Evolutionary conservation across 805 yeast species (phyloP).

Genomic region (Pichia thaimueangensis): DNA sequence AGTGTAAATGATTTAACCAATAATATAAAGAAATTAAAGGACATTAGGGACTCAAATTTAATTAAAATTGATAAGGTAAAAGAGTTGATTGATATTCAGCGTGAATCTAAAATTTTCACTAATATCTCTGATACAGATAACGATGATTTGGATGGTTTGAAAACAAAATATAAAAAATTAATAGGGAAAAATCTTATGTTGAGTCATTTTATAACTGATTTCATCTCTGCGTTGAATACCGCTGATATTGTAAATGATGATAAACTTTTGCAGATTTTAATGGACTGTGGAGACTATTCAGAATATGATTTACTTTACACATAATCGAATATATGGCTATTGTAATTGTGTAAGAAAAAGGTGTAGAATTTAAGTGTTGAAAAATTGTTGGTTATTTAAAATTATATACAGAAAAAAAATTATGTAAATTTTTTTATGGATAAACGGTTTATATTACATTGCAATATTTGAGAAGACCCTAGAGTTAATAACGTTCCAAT

Average conservation of each 20-base stretch:
- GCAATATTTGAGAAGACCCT: constrained; percentile 26
- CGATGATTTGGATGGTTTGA: constrained; percentile 14
- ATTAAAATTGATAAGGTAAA: background rate
- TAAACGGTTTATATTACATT: no score
- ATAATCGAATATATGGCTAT: no score
- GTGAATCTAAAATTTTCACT: no score
- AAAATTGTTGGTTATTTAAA: no score
- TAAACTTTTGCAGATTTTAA: constrained; percentile 23
- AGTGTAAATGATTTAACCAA: background rate
- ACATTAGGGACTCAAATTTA: background rate
- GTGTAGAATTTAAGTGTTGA: no score
- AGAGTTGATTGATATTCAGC: background rate
- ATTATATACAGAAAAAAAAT: background rate
- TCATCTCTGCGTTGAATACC: constrained; percentile 30
- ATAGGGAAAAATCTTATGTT: constrained; percentile 21
- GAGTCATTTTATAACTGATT: constrained; percentile 27
- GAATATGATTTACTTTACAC: constrained; percentile 23
- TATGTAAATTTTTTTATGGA: no score
- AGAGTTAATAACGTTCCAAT: constrained; percentile 73
- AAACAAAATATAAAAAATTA: constrained; percentile 13
- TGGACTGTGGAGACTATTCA: constrained; percentile 26
- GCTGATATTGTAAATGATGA: constrained; percentile 29
- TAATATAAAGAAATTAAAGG: background rate
- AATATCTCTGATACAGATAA: no score
- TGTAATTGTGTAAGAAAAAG: no score